These are phyloP conservation scores for Trichoderma asperelloides DNA, from an alignment of 495 filamentous ascomycete genomes.

Conservation along the genomic window DNA sequence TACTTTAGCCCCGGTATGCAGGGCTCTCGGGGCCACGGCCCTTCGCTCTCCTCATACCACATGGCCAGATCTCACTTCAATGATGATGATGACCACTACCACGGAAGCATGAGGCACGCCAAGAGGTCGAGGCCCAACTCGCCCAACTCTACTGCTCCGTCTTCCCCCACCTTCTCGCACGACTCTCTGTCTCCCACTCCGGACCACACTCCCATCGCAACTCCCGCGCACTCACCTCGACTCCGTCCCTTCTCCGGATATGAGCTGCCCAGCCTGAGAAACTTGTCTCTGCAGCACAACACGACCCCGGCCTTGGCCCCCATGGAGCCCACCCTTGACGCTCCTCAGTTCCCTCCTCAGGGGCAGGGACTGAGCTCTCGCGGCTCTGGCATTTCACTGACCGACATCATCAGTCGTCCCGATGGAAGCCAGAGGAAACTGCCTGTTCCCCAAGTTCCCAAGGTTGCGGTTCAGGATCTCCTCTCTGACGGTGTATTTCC, in stretches of 20 bases:
- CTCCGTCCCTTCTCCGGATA: constrained; percentile 63
- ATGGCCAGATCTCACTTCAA: constrained; percentile 91
- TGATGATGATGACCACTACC: constrained; percentile 65
- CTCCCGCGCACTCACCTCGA: constrained; percentile 90
- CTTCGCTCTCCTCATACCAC: constrained; percentile 76
- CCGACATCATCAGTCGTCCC: constrained; percentile 81
- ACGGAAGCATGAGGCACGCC: constrained; percentile 52
- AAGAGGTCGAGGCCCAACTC: constrained; percentile 90
- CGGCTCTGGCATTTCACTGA: constrained; percentile 63
- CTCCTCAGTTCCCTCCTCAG: constrained; percentile 28
- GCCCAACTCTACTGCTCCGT: constrained; percentile 88
- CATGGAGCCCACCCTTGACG: constrained; percentile 71
- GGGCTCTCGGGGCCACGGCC: constrained; percentile 48
- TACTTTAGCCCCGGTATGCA: constrained; percentile 51
- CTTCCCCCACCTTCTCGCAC: constrained; percentile 96
- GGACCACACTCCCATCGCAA: constrained; percentile 92
- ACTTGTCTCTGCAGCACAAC: constrained; percentile 68
- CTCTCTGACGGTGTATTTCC: constrained; percentile 55
- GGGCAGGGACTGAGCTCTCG: constrained; percentile 27
- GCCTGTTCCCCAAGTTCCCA: constrained; percentile 83
- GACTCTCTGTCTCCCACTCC: constrained; percentile 94
- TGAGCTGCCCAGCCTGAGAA: constrained; percentile 81
- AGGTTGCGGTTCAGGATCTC: constrained; percentile 82
- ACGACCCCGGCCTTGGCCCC: constrained; percentile 77
- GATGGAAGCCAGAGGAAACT: constrained; percentile 87